Evolutionary conservation across 306 rosid genomes (phyloP), one percentile per base, ranked within the genome.

Genomic region (Potentilla sterilis): DNA sequence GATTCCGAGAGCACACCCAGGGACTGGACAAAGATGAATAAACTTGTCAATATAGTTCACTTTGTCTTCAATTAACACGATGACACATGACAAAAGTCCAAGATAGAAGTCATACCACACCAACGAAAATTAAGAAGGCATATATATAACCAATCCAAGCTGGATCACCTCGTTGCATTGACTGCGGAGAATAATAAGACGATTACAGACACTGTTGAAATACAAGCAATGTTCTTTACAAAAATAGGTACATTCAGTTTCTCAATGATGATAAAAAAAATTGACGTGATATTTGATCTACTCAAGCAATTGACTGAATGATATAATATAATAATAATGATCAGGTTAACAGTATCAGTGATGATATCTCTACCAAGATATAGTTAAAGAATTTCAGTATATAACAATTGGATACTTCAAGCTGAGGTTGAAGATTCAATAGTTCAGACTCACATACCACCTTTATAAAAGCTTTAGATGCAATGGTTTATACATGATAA

Each of bases 141-240:
- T 90, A 95, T 14, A 92, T 57, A 77, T 89, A 92, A 44, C 98
- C 98, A 73, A 82, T 84, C 93, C 92, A 89, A 34, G 92, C 83
- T 14, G 93, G 98, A 75, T 89, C 97, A 8, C 89, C 92, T 61
- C 77, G 88, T 83, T 95, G 97, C 98, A 95, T 92, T 47, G 98
- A 87, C 98, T 95, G 88, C 87, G 87, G 46, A 62, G 35, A n/a
- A 59, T 21, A 67, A 70, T 24, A 73, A 80, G 79, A 76, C 19
- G 66, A 68, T 83, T 70, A 81, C 35, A 47, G 54, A 69, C 37
- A 61, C 64, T 63, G 63, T 42, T 67, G 71, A 41, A 43, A 38
- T 22, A 79, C 72, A 81, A 77, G 61, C 18, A 43, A 78, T n/a
- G 21, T 42, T 10, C 19, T 28, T 54, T 40, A 28, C 21, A 71